A percentile compares a stretch with the other conserved stretches of the same genome.
Conservation (phyloP, 495 filamentous ascomycete genomes). For the Aspergillus incahuasiensis region DNA sequence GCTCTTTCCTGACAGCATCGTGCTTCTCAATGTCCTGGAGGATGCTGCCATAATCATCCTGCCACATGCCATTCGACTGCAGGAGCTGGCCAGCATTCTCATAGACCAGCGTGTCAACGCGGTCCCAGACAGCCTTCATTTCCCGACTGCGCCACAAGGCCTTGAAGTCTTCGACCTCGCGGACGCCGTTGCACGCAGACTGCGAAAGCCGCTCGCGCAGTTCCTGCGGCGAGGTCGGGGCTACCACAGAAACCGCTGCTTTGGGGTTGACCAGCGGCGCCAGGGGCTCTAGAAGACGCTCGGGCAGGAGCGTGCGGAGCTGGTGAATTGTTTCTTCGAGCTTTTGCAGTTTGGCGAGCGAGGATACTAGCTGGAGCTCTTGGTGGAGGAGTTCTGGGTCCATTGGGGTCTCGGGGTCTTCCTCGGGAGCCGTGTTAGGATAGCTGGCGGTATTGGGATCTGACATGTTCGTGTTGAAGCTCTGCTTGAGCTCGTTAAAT, state of each 20-base stretch:
- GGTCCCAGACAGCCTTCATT: constrained; percentile 34
- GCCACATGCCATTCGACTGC: constrained; percentile 39
- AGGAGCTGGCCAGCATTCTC: constrained; percentile 34
- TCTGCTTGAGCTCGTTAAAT: not conserved
- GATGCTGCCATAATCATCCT: constrained; percentile 36
- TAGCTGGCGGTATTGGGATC: not conserved
- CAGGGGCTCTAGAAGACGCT: constrained; percentile 34
- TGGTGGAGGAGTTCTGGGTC: constrained; percentile 24
- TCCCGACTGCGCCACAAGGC: constrained; percentile 34
- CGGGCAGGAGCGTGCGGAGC: constrained; percentile 38
- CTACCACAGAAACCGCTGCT: constrained; percentile 9
- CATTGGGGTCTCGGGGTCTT: not conserved
- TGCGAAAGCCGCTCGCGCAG: constrained; percentile 26
- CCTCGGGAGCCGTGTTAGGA: not conserved
- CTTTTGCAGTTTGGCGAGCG: constrained; percentile 41
- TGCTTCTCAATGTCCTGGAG: constrained; percentile 28
- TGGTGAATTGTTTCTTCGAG: constrained; percentile 40
- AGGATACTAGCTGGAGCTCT: constrained; percentile 40
- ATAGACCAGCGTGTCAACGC: constrained; percentile 30
- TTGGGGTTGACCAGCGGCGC: constrained; percentile 28
- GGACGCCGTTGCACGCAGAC: constrained; percentile 23
- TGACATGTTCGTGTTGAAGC: not conserved
- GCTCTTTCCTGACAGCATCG: constrained; percentile 25
- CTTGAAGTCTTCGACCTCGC: constrained; percentile 31
- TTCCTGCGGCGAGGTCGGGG: constrained; percentile 26